Evolutionary conservation across 1,284 basidiomycete genomes (phyloP).

Genomic region (Athelia psychrophila): DNA sequence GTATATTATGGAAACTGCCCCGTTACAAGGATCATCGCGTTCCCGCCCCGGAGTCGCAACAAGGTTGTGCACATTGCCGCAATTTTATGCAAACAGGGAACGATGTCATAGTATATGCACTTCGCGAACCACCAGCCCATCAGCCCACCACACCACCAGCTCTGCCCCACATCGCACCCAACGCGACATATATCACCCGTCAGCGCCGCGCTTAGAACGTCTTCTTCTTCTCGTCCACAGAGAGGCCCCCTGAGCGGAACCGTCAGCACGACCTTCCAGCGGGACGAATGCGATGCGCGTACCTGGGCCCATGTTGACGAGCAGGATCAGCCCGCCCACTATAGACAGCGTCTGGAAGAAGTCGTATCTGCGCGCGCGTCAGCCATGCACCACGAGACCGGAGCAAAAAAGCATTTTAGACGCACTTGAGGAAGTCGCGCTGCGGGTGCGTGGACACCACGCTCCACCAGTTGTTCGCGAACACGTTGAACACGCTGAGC

Average conservation of each 20-base stretch:
- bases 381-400: slow-evolving; percentile 9
- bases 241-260: slow-evolving; percentile 76
- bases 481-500: slow-evolving; percentile 93
- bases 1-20: too few species aligned
- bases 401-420: slow-evolving; percentile 1
- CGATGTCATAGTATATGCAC: too few species aligned
- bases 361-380: slow-evolving; percentile 60
- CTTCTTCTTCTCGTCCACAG: slow-evolving; percentile 99
- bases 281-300: slow-evolving; percentile 15
- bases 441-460: slow-evolving; percentile 93
- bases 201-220: slow-evolving; percentile 38
- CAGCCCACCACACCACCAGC: too few species aligned
- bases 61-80: too few species aligned
- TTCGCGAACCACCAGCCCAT: too few species aligned
- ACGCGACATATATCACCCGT: too few species aligned
- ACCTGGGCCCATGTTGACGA: slow-evolving; percentile 98
- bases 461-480: slow-evolving; percentile 99
- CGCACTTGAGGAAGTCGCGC: slow-evolving; percentile 94
- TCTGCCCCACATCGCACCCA: too few species aligned
- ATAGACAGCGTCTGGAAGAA: slow-evolving; percentile 97
- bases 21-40: too few species aligned
- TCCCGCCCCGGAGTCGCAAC: too few species aligned
- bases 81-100: too few species aligned
- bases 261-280: not conserved
- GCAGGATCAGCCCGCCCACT: slow-evolving; percentile 93